Evolutionary conservation across 1,284 basidiomycete genomes (phyloP).

Genomic region (Bjerkandera adusta): DNA sequence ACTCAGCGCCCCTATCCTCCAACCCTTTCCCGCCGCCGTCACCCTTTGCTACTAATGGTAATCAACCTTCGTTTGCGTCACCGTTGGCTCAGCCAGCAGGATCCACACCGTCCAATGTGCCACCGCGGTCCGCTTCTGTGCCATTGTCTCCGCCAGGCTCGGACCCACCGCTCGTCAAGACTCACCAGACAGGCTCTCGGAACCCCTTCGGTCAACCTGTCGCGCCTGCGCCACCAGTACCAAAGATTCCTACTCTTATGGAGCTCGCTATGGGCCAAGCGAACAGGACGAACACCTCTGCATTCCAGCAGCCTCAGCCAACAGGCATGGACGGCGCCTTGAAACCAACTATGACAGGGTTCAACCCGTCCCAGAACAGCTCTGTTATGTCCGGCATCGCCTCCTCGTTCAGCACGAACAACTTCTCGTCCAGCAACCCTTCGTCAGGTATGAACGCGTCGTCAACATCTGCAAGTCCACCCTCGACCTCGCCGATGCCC

Average conservation of each 20-base stretch:
- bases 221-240: constrained; percentile 64
- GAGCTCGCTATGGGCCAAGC: constrained; percentile 64
- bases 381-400: constrained; percentile 6
- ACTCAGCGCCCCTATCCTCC: constrained; percentile 8
- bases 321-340: constrained; percentile 6
- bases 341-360: background rate
- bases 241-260: constrained; percentile 78
- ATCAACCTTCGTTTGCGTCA: constrained; percentile 15
- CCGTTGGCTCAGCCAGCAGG: constrained; percentile 13
- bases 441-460: constrained; percentile 19
- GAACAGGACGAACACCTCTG: constrained; percentile 23
- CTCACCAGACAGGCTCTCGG: constrained; percentile 90
- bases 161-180: constrained; percentile 60
- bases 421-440: constrained; percentile 28
- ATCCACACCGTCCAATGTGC: constrained; percentile 22
- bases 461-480: constrained; percentile 35
- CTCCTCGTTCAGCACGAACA: constrained; percentile 5
- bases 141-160: constrained; percentile 48
- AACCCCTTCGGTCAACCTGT: constrained; percentile 91
- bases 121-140: constrained; percentile 66
- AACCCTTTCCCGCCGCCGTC: constrained; percentile 23
- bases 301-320: constrained; percentile 31
- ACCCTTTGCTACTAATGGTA: constrained; percentile 20
- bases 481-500: constrained; percentile 44
- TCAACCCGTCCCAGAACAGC: constrained; percentile 9